Conservation (phyloP, 768 basidiomycete species). For the Kwoniella heveanensis region DNA sequence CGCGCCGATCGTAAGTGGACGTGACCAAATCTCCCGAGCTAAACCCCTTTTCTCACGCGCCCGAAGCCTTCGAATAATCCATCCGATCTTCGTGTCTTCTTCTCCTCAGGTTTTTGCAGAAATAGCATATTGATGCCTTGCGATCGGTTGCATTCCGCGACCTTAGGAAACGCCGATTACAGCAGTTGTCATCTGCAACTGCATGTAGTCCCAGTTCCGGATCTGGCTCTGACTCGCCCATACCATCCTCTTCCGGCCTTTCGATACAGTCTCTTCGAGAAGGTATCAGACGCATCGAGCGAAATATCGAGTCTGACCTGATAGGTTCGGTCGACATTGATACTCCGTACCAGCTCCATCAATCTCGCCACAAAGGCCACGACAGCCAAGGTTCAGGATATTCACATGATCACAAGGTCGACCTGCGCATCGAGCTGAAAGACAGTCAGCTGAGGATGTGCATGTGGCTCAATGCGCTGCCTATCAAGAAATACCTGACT, state of each 20-base stretch:
- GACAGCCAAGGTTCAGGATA: background rate
- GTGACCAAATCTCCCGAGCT: background rate
- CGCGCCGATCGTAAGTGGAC: conserved; percentile 33
- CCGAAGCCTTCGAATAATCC: too few species aligned
- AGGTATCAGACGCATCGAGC: conserved; percentile 37
- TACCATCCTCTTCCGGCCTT: conserved; percentile 24
- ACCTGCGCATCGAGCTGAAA: conserved; percentile 29
- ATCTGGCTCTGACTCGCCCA: conserved; percentile 3
- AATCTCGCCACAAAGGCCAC: background rate
- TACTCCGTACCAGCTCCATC: conserved; percentile 10
- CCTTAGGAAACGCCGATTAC: conserved; percentile 29
- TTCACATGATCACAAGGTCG: conserved; percentile 1
- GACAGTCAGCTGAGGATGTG: conserved; percentile 38
- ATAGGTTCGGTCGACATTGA: conserved; percentile 28
- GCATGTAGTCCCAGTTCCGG: background rate
- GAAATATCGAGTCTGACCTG: conserved; percentile 34
- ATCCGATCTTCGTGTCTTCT: too few species aligned
- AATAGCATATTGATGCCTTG: too few species aligned
- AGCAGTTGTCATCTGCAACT: conserved; percentile 23
- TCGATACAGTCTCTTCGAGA: conserved; percentile 33
- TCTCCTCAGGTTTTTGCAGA: too few species aligned
- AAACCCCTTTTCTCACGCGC: too few species aligned
- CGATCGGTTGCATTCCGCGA: background rate
- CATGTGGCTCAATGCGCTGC: conserved; percentile 36
- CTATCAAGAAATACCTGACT: conserved; percentile 35